Percentiles rank a stretch among this genome's conserved stretches.
phyloP scores from a whole-genome alignment of 164 flowering plant species.

The Pachysandra terminalis region DNA sequence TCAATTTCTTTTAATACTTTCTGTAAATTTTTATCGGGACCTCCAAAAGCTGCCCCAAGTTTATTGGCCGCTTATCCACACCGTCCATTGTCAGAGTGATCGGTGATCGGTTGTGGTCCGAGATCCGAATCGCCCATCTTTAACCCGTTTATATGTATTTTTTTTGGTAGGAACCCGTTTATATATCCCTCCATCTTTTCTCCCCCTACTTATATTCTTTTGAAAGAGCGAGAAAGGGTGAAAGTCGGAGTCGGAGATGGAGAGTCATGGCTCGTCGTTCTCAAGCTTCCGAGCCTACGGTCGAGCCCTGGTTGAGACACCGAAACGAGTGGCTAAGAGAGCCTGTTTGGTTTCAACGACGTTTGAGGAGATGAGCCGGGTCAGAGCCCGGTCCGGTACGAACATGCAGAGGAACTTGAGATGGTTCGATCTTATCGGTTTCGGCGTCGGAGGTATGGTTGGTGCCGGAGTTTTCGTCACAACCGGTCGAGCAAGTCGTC shows the following conservation, averaged over 20 bases:
- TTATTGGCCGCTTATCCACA: background rate
- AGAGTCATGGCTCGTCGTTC: slow-evolving; percentile 39
- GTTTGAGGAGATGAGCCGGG: slow-evolving; percentile 58
- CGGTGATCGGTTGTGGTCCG: slow-evolving; percentile 5
- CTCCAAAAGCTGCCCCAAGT: slow-evolving; percentile 3
- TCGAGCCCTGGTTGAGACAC: slow-evolving; percentile 48
- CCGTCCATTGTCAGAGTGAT: background rate
- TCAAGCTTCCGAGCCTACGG: slow-evolving; percentile 44
- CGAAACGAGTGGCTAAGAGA: slow-evolving; percentile 42
- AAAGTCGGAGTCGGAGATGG: slow-evolving; percentile 6
- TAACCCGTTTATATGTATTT: background rate
- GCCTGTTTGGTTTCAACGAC: slow-evolving; percentile 64
- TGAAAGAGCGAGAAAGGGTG: slow-evolving; percentile 2
- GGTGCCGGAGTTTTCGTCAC: slow-evolving; percentile 91
- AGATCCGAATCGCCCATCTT: background rate
- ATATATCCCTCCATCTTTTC: background rate
- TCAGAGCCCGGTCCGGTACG: slow-evolving; percentile 56
- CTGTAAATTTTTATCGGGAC: slow-evolving; percentile 1
- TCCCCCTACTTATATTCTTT: background rate
- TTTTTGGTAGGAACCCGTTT: no score
- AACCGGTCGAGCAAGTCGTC: slow-evolving; percentile 52
- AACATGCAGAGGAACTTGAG: slow-evolving; percentile 51
- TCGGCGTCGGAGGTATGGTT: slow-evolving; percentile 91
- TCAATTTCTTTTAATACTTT: background rate
- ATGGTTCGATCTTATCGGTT: slow-evolving; percentile 74